Evolutionary conservation across 441 rosid genomes (phyloP).

Genomic region (Populus trichocarpa): DNA sequence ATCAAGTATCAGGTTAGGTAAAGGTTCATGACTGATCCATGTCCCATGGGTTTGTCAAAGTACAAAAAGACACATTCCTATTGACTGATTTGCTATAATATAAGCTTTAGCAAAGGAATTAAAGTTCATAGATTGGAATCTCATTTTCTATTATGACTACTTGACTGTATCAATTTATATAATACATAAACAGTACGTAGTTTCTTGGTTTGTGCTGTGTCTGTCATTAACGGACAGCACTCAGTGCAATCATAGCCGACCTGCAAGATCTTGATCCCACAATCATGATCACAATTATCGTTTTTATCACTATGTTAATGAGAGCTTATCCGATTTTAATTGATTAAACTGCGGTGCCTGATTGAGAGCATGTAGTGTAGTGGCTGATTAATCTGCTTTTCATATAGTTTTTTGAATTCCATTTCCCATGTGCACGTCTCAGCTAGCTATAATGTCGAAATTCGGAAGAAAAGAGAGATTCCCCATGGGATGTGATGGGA

Average conservation of each 20-base stretch:
- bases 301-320: constrained; percentile 1
- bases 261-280: constrained; percentile 54
- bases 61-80: constrained; percentile 38
- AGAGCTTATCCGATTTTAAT: background rate
- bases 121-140: constrained; percentile 36
- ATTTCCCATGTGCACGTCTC: constrained; percentile 32
- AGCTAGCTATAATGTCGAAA: constrained; percentile 12
- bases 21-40: background rate
- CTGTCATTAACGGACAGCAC: constrained; percentile 41
- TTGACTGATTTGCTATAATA: constrained; percentile 28
- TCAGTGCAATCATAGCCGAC: constrained; percentile 69
- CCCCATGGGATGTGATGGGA: constrained; percentile 15
- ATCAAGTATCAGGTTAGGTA: background rate
- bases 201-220: constrained; percentile 53
- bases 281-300: constrained; percentile 35
- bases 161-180: constrained; percentile 15
- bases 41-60: constrained; percentile 21
- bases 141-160: constrained; percentile 23
- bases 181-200: constrained; percentile 26
- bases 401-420: constrained; percentile 3
- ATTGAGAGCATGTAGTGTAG: constrained; percentile 6
- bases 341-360: background rate
- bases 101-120: constrained; percentile 20
- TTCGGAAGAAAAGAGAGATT: background rate
- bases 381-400: background rate